phyloP scores from a whole-genome alignment of 768 basidiomycete genomes.

The Pleurotus giganteus region DNA sequence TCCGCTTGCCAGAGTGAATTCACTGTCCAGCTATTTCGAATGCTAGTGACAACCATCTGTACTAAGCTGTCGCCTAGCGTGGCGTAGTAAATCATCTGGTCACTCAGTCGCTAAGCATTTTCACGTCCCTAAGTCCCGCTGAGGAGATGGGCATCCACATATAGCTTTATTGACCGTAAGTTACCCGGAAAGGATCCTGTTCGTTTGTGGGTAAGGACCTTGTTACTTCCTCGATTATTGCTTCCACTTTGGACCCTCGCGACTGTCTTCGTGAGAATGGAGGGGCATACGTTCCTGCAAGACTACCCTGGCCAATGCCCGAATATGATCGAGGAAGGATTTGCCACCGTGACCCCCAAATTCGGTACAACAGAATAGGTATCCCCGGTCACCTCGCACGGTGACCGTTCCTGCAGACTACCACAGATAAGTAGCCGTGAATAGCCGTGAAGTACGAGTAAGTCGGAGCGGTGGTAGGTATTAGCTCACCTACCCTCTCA shows the following conservation, averaged over 20 bases:
- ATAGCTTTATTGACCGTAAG: not conserved
- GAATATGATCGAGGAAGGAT: not conserved
- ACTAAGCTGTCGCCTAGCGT: not conserved
- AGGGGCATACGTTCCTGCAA: not conserved
- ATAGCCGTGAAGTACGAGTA: no score
- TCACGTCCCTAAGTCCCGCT: no score
- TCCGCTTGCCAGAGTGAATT: not conserved
- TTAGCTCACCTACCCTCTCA: no score
- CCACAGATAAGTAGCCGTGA: no score
- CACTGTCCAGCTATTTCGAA: not conserved
- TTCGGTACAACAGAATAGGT: not conserved
- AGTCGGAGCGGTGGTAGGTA: no score
- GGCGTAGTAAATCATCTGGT: not conserved
- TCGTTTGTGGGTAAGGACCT: not conserved
- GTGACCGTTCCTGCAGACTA: no score
- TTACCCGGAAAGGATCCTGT: not conserved
- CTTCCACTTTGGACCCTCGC: constrained; percentile 4
- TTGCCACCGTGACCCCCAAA: not conserved
- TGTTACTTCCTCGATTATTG: constrained; percentile 8
- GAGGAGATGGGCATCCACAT: not conserved
- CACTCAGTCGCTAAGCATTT: not conserved
- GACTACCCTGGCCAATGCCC: constrained; percentile 1
- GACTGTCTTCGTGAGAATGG: constrained; percentile 7
- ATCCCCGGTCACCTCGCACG: no score
- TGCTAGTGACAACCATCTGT: not conserved